Evolutionary conservation across 169 alveolate species (phyloP).

Genomic region (Cryptosporidium bovis): DNA sequence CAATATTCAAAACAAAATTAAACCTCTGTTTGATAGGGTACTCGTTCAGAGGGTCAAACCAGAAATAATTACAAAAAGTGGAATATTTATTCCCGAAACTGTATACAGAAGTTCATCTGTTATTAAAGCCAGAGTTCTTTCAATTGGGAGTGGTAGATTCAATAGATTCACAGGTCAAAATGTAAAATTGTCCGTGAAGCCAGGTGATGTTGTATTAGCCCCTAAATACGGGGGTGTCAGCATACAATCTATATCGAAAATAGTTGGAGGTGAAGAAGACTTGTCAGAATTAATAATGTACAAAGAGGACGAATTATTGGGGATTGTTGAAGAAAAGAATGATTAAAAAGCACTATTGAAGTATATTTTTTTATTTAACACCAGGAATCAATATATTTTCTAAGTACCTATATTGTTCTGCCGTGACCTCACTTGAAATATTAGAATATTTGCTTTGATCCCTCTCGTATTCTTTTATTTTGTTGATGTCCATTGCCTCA

Average conservation of each 20-base stretch:
- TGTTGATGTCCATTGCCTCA: not conserved
- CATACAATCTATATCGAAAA: not conserved
- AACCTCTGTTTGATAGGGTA: conserved; percentile 56
- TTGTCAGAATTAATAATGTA: conserved; percentile 27
- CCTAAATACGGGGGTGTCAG: conserved; percentile 53
- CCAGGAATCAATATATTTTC: conserved; percentile 11
- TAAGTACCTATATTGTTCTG: conserved; percentile 25
- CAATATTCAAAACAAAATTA: conserved; percentile 24
- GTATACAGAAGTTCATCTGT: not conserved
- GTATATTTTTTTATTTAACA: not conserved
- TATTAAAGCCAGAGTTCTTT: conserved; percentile 31
- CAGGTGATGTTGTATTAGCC: conserved; percentile 54
- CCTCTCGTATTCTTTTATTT: not conserved
- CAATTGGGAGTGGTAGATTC: conserved; percentile 40
- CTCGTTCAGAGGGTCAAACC: conserved; percentile 50
- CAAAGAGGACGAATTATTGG: conserved; percentile 47
- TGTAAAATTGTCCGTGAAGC: conserved; percentile 12
- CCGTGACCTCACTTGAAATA: not conserved
- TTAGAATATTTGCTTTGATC: not conserved
- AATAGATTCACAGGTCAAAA: conserved; percentile 41
- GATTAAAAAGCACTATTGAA: not conserved
- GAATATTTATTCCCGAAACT: conserved; percentile 48
- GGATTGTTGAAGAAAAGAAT: conserved; percentile 14
- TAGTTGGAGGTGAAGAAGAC: not conserved
- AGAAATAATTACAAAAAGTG: conserved; percentile 32